phyloP scores from a whole-genome alignment of 2,329 filamentous ascomycete species.

The Aspergillus sp. region DNA sequence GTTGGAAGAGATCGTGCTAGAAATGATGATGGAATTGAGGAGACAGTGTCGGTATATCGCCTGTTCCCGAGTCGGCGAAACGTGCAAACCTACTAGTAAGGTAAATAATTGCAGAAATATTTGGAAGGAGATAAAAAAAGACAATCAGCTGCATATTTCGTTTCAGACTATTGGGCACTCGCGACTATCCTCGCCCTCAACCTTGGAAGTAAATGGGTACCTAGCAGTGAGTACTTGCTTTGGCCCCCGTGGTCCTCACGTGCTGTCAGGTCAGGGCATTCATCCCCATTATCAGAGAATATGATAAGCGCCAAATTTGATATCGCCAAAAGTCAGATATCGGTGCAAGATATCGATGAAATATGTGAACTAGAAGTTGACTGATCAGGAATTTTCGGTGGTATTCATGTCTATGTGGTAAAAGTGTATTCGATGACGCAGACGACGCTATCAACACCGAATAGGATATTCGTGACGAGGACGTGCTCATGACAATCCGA shows the following conservation, averaged over 20 bases:
- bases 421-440: conserved; percentile 21
- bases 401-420: conserved; percentile 28
- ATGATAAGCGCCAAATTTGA: conserved; percentile 11
- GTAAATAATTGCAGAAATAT: not conserved
- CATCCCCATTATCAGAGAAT: conserved; percentile 15
- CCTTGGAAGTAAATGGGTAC: not conserved
- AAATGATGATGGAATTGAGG: not conserved
- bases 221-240: not conserved
- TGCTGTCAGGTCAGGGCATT: conserved; percentile 6
- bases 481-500: conserved; percentile 31
- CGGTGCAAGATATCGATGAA: not conserved
- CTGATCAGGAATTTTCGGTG: conserved; percentile 24
- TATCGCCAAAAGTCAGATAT: too few species aligned
- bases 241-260: conserved; percentile 14
- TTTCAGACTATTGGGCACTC: not conserved
- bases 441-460: conserved; percentile 27
- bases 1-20: not conserved
- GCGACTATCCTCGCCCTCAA: not conserved
- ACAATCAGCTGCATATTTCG: not conserved
- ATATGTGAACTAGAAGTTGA: conserved; percentile 4
- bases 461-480: conserved; percentile 28
- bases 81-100: not conserved
- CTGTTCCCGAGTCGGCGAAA: not conserved
- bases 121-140: not conserved
- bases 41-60: not conserved